Evolutionary conservation across 495 filamentous ascomycete genomes (phyloP), one percentile per base, ranked within the genome.

Genomic region (Trichoderma gamsii): DNA sequence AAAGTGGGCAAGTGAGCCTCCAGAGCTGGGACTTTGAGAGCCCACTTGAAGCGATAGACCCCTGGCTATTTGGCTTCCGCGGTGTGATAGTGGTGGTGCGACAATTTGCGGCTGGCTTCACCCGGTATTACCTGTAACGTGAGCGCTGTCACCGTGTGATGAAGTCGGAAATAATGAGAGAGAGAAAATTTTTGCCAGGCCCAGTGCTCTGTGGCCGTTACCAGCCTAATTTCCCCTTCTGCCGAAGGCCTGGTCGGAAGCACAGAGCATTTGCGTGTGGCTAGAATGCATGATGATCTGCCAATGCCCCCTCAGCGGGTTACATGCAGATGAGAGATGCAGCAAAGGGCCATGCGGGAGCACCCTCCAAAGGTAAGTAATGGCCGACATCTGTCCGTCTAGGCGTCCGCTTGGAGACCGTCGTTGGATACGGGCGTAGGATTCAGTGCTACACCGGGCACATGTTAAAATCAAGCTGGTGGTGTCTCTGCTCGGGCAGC

Each of bases 11-110:
- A 32, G 56, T 61, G 27, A 61, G 56, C 56, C 56, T 61, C 56
- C 56, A 15, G 23, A 29, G 25, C 56, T 32, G 56, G 56, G 5
- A 38, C 35, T 38, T 38, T 38, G 35, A 25, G 23, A 21, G 56
- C 56, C 56, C 56, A 61, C 56, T 61, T 32, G 25, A 12, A 32
- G 56, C 29, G 56, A 61, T 18, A 18, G 56, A 32, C 27, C 56
- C 56, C 25, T n/a, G 56, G 4, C 27, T 2, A 4, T 29, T 61
- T 35, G 16, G 11, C 25, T 29, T 15, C 25, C 56, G 56, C 56
- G 56, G 56, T 61, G 56, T 61, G 56, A 61, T 61, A 29, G 25
- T 61, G 56, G 56, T 61, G 56, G 56, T 61, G 56, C 56, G 56
- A 61, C 56, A 61, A 61, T 61, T 32, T 61, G 56, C 56, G 56